phyloP scores from a whole-genome alignment of 225 moss, liverwort and hornwort species.

The Physcomitrium patens region DNA sequence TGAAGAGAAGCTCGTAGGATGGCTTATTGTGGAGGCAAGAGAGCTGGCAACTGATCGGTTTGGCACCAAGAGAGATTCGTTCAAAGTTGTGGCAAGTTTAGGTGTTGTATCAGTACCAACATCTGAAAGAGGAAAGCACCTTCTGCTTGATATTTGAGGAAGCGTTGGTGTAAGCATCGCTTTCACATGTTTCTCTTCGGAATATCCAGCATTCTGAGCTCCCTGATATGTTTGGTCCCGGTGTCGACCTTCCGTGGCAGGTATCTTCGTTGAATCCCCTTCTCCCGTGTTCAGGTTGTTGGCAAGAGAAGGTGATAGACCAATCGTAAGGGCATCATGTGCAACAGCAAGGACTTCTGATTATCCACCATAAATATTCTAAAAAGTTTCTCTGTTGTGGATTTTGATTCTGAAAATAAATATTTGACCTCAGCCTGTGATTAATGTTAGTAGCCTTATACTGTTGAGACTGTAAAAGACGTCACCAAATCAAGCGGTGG shows the following conservation, averaged over 20 bases:
- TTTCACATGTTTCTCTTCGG: constrained; percentile 28
- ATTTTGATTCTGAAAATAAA: no score
- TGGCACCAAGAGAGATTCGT: constrained; percentile 27
- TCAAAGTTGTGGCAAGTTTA: constrained; percentile 22
- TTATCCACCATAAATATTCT: no score
- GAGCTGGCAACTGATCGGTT: constrained; percentile 34
- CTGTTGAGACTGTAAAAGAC: no score
- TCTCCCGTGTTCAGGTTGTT: constrained; percentile 33
- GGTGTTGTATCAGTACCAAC: constrained; percentile 27
- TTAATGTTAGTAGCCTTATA: no score
- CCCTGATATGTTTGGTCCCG: constrained; percentile 26
- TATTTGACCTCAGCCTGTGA: no score
- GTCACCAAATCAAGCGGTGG: no score
- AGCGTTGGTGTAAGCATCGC: constrained; percentile 28
- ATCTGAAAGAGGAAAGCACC: constrained; percentile 33
- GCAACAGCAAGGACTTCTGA: no score
- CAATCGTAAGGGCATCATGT: constrained; percentile 12
- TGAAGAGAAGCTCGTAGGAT: constrained; percentile 10
- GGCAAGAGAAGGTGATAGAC: constrained; percentile 24
- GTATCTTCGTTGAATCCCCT: constrained; percentile 17
- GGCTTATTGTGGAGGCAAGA: constrained; percentile 14
- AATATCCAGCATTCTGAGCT: constrained; percentile 30
- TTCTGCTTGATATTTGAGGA: constrained; percentile 32
- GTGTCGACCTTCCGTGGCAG: constrained; percentile 22
- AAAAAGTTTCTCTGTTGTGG: no score